A percentile compares a stretch with the other conserved stretches of the same genome.
These are phyloP conservation scores for Chytriomyces hyalinus DNA, from an alignment of 192 early-diverging fungal genomes.

Conservation along the genomic window DNA sequence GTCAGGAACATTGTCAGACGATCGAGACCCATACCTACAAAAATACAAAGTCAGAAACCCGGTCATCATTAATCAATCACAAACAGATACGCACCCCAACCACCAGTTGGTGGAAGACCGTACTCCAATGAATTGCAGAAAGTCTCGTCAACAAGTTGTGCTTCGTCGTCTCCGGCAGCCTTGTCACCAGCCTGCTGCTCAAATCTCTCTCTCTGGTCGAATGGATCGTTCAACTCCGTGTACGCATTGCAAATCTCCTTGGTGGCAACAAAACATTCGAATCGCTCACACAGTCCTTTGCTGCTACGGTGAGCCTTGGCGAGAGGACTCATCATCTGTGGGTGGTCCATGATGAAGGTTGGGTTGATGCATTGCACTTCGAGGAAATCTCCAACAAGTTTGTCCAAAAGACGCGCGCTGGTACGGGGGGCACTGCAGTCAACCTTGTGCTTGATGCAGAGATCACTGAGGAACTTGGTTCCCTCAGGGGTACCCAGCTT, in stretches of 20 bases:
- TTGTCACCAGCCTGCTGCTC: slow-evolving; percentile 97
- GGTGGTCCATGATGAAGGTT: slow-evolving; percentile 96
- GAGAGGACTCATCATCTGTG: slow-evolving; percentile 98
- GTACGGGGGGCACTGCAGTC: slow-evolving; percentile 96
- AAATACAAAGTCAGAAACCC: not conserved
- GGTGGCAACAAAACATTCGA: slow-evolving; percentile 98
- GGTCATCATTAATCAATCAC: not conserved
- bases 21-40: slow-evolving; percentile 88
- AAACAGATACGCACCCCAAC: slow-evolving; percentile 54
- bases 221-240: slow-evolving; percentile 99
- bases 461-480: slow-evolving; percentile 88
- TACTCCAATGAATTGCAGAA: slow-evolving; percentile 97
- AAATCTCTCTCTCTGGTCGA: slow-evolving; percentile 97
- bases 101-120: slow-evolving; percentile 92
- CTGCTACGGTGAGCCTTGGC: slow-evolving; percentile 94
- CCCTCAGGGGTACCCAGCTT: slow-evolving; percentile 81
- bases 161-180: slow-evolving; percentile 98
- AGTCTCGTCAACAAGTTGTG: slow-evolving; percentile 96
- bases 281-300: slow-evolving; percentile 94
- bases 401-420: slow-evolving; percentile 90
- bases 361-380: slow-evolving; percentile 70
- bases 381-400: slow-evolving; percentile 65
- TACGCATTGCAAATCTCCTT: slow-evolving; percentile 99
- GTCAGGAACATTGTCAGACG: slow-evolving; percentile 99
- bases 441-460: slow-evolving; percentile 94